These are phyloP conservation scores for Albophoma yamanashiensis DNA, from an alignment of 2,329 filamentous ascomycete genomes.

Conservation along the genomic window DNA sequence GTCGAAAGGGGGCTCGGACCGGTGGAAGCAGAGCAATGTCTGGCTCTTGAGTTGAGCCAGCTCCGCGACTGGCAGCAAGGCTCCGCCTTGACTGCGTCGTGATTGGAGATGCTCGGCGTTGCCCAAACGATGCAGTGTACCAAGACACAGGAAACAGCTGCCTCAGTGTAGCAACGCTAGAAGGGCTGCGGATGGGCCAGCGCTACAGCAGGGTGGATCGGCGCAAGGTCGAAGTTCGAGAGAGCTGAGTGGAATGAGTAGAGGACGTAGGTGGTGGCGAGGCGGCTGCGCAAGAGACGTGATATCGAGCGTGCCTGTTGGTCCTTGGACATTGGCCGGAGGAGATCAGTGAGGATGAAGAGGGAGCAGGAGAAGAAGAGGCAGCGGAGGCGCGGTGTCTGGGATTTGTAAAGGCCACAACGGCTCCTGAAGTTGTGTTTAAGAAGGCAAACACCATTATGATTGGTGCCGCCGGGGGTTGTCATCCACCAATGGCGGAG, in stretches of 20 bases:
- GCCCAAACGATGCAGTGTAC: conserved; percentile 9
- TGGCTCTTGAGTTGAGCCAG: conserved; percentile 32
- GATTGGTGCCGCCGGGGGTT: conserved; percentile 22
- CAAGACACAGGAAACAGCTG: conserved; percentile 5
- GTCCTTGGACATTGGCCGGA: not conserved
- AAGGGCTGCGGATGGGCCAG: not conserved
- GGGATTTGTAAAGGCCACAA: conserved; percentile 14
- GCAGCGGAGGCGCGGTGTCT: conserved; percentile 13
- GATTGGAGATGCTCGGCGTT: conserved; percentile 2
- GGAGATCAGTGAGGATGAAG: conserved; percentile 1
- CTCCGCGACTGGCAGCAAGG: conserved; percentile 18
- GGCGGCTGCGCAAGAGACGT: not conserved
- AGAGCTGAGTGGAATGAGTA: not conserved
- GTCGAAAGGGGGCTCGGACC: conserved; percentile 26
- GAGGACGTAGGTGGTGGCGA: not conserved
- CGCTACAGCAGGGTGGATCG: not conserved
- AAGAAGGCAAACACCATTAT: conserved; percentile 16
- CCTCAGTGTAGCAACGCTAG: conserved; percentile 1
- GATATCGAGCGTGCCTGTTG: not conserved
- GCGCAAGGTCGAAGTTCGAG: not conserved
- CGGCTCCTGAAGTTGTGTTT: conserved; percentile 15
- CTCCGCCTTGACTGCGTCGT: conserved; percentile 3
- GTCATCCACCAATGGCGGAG: conserved; percentile 21
- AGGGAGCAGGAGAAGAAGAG: conserved; percentile 3
- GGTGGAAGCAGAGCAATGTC: conserved; percentile 28